Conservation (phyloP, 139 green algal genomes). For the Tetradesmus lagerheimii region DNA sequence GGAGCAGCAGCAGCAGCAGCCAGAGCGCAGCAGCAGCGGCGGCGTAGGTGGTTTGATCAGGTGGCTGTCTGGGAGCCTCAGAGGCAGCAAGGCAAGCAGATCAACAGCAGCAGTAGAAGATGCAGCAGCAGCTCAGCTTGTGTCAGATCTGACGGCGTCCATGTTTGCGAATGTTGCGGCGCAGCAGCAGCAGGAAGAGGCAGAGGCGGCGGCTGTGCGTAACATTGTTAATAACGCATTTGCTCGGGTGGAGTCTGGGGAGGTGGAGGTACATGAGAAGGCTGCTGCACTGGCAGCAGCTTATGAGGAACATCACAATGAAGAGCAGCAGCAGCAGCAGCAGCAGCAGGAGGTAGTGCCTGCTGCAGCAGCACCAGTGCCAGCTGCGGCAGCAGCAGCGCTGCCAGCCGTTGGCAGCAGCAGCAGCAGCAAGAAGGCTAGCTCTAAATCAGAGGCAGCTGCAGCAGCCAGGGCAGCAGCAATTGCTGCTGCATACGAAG, state of each 20-base stretch:
- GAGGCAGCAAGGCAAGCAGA: neutral
- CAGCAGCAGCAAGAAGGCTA: neutral
- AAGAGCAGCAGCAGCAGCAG: slow-evolving; percentile 13
- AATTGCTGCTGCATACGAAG: neutral
- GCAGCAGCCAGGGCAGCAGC: neutral
- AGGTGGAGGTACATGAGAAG: too few species aligned
- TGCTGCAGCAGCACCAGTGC: neutral
- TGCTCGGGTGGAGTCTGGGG: too few species aligned
- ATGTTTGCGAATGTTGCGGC: neutral
- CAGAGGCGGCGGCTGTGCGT: neutral
- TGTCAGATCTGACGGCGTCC: neutral
- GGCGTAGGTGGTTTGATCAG: neutral
- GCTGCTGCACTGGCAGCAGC: too few species aligned
- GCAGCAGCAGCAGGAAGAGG: neutral
- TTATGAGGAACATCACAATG: too few species aligned
- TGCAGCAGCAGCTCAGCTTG: neutral
- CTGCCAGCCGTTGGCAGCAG: neutral
- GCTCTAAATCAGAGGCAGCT: neutral
- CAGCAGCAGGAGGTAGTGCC: neutral
- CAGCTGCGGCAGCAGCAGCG: neutral
- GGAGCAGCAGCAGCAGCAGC: neutral
- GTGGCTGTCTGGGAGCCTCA: neutral
- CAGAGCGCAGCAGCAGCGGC: neutral
- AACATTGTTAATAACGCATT: neutral
- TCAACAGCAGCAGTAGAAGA: neutral